A percentile compares a stretch with the other conserved stretches of the same genome.
Evolutionary conservation across 2,329 filamentous ascomycete species (phyloP).

Genomic region (Talaromyces marneffei): DNA sequence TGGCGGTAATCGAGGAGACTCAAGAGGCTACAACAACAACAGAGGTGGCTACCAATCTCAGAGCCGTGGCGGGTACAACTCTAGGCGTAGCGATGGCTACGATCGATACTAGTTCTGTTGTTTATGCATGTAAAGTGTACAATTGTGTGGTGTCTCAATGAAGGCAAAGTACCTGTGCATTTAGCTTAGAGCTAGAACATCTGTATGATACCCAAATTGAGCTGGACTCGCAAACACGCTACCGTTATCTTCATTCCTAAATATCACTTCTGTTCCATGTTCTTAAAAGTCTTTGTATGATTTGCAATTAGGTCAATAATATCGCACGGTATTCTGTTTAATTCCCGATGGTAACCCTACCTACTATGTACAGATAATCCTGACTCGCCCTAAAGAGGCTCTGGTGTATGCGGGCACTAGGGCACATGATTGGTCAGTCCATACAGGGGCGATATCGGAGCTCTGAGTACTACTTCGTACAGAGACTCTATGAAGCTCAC

Average conservation of each 20-base stretch:
- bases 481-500: not conserved
- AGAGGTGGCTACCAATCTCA: slow-evolving; percentile 18
- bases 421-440: not conserved
- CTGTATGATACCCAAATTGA: slow-evolving; percentile 8
- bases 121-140: not conserved
- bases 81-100: slow-evolving; percentile 34
- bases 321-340: not conserved
- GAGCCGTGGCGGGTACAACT: slow-evolving; percentile 20
- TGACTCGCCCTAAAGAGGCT: not conserved
- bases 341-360: not conserved
- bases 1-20: slow-evolving; percentile 14
- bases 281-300: not conserved
- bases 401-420: not conserved
- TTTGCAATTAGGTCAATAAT: not conserved
- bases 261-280: not conserved
- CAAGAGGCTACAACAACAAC: slow-evolving; percentile 20
- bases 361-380: not conserved
- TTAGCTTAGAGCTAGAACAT: slow-evolving; percentile 1
- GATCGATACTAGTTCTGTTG: slow-evolving; percentile 30
- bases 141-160: not conserved
- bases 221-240: not conserved
- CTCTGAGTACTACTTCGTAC: too few species aligned
- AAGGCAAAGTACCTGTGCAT: not conserved
- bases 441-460: not conserved
- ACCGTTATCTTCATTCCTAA: not conserved